Conservation (phyloP, 108 stramenopile genomes). For the Skeletonema costatum region DNA sequence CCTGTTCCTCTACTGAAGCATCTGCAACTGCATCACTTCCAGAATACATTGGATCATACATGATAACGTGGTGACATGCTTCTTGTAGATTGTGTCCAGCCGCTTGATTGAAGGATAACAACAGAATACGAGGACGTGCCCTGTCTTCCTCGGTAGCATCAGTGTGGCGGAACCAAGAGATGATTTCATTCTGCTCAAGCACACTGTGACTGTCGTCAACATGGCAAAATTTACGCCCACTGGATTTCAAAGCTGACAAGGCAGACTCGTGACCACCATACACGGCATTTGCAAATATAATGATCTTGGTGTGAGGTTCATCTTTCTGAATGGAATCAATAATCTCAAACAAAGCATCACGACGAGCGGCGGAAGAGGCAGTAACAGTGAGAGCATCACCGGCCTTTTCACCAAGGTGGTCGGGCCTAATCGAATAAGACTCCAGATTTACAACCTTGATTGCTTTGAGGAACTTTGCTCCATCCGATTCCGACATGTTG, state of each 20-base stretch:
- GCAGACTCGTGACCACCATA: constrained; percentile 32
- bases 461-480: constrained; percentile 16
- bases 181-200: constrained; percentile 37
- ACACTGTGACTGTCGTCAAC: constrained; percentile 34
- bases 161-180: constrained; percentile 36
- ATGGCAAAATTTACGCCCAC: constrained; percentile 26
- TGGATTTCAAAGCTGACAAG: constrained; percentile 19
- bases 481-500: constrained; percentile 28
- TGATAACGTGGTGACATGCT: constrained; percentile 40
- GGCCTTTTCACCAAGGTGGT: constrained; percentile 28
- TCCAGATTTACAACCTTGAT: constrained; percentile 23
- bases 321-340: constrained; percentile 26
- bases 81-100: constrained; percentile 44
- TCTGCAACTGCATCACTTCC: constrained; percentile 37
- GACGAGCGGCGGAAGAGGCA: constrained; percentile 24
- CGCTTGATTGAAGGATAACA: constrained; percentile 42
- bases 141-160: constrained; percentile 46
- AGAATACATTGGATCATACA: constrained; percentile 45
- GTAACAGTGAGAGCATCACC: constrained; percentile 26
- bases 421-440: constrained; percentile 28
- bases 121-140: constrained; percentile 34
- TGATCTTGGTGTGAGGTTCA: constrained; percentile 39
- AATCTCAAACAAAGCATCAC: constrained; percentile 19
- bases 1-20: constrained; percentile 38
- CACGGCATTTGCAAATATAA: constrained; percentile 37